phyloP scores from a whole-genome alignment of 129 eudicot genomes.

The Ambrosia trifida region DNA sequence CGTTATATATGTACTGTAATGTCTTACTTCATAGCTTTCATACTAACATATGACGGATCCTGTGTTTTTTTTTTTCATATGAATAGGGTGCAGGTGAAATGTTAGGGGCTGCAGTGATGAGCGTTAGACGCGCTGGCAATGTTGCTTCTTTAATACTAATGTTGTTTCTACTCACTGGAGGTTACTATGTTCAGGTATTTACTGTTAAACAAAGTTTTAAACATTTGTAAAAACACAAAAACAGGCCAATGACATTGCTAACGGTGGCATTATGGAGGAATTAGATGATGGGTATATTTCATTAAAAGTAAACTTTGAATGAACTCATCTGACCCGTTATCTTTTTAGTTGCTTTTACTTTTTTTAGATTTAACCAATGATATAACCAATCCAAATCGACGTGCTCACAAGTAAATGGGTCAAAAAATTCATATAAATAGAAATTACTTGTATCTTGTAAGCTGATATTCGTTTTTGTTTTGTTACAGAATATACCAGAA shows the following conservation, averaged over 20 bases:
- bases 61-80: too few species aligned
- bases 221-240: not conserved
- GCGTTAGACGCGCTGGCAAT: conserved; percentile 91
- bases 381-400: too few species aligned
- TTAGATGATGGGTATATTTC: too few species aligned
- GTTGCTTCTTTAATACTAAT: conserved; percentile 77
- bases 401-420: not conserved
- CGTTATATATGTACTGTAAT: too few species aligned
- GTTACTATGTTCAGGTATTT: conserved; percentile 89
- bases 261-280: too few species aligned
- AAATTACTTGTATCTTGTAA: not conserved
- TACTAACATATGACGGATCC: too few species aligned
- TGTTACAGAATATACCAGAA: conserved; percentile 77
- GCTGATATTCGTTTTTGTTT: not conserved
- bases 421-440: not conserved
- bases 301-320: too few species aligned
- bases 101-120: conserved; percentile 90
- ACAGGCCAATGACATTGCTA: not conserved
- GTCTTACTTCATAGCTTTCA: too few species aligned
- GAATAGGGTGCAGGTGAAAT: conserved; percentile 98
- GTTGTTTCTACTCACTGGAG: conserved; percentile 95
- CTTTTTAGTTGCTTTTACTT: not conserved
- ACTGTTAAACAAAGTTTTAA: conserved; percentile 6
- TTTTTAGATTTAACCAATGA: not conserved
- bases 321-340: not conserved